Conservation (phyloP, 2,329 filamentous ascomycete genomes). For the Pseudocercospora macadamiae region DNA sequence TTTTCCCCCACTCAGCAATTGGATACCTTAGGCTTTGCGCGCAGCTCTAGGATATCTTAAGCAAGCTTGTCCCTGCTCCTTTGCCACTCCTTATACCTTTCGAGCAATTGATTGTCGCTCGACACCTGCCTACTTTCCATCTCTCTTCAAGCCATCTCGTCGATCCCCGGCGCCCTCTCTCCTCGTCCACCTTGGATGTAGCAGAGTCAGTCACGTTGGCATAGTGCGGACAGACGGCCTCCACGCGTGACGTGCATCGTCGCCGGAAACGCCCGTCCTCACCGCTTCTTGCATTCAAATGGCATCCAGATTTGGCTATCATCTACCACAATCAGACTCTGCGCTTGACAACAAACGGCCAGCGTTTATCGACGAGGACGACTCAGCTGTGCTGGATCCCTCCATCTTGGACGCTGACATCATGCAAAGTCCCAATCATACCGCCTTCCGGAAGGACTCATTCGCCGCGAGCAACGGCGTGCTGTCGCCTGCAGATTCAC, state of each 20-base stretch:
- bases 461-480: slow-evolving; percentile 38
- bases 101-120: slow-evolving; percentile 37
- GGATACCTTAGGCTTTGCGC: slow-evolving; percentile 4
- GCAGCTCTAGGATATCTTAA: slow-evolving; percentile 25
- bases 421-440: slow-evolving; percentile 34
- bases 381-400: slow-evolving; percentile 34
- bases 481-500: slow-evolving; percentile 35
- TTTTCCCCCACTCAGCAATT: slow-evolving; percentile 3
- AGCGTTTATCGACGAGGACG: slow-evolving; percentile 33
- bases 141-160: slow-evolving; percentile 8
- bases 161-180: slow-evolving; percentile 12
- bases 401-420: slow-evolving; percentile 36
- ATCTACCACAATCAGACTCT: slow-evolving; percentile 27
- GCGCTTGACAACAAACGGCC: slow-evolving; percentile 30
- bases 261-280: slow-evolving; percentile 30
- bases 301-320: slow-evolving; percentile 33
- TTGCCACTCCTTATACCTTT: slow-evolving; percentile 31
- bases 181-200: slow-evolving; percentile 19
- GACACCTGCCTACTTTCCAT: slow-evolving; percentile 3
- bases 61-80: slow-evolving; percentile 37
- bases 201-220: slow-evolving; percentile 26
- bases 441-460: slow-evolving; percentile 38
- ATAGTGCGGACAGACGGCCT: slow-evolving; percentile 14
- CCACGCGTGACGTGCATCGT: slow-evolving; percentile 24
- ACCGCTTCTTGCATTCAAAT: slow-evolving; percentile 37